Base-by-base conservation (phyloP, 2,329 filamentous ascomycete species). In the Apiospora koreana region DNA sequence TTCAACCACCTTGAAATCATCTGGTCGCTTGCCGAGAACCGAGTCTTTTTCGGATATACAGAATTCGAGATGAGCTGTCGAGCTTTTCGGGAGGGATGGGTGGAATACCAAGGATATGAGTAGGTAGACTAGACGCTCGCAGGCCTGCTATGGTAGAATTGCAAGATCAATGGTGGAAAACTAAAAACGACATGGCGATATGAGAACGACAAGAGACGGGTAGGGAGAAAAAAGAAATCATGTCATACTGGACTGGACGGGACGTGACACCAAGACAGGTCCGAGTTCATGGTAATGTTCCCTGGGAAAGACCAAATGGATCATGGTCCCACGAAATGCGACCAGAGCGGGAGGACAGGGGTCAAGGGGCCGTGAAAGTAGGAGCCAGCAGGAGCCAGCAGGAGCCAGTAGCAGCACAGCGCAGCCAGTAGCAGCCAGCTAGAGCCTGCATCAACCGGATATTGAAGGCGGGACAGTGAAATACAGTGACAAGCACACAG, bases 301-400 rank as follows among this genome's bases (percentile, higher is more conserved):
- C 54, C n/a, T 62, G 54, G 54, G 54, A 62, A 62, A 62, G 54
- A 62, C 54, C 54, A 62, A 62, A 62, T 62, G 54, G 54, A 62
- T 62, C 54, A 35, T 62, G 54, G 54, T 62, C 54, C 54, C 54
- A 62, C 54, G 54, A 62, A 62, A 62, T 62, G 54, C 54, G 54
- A 62, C 54, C 54, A 62, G 54, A 62, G 54, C 54, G 54, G 54
- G 54, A 62, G 54, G 18, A 62, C 54, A 62, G 54, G 54, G 54
- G 54, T 62, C 54, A 62, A 62, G 54, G 54, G 54, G 54, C 54
- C 54, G 54, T 38, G 54, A 38, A 62, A 38, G 54, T 38, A 62
- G 54, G 54, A 62, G 54, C 50, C 50, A 31, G 50, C 50, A 58
- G 9, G 9, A 43, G 14, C 50, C 25, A 12, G 18, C 42, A 6